Evolutionary conservation across 2,329 filamentous ascomycete genomes (phyloP).

Genomic region (Verticillium nubilum): DNA sequence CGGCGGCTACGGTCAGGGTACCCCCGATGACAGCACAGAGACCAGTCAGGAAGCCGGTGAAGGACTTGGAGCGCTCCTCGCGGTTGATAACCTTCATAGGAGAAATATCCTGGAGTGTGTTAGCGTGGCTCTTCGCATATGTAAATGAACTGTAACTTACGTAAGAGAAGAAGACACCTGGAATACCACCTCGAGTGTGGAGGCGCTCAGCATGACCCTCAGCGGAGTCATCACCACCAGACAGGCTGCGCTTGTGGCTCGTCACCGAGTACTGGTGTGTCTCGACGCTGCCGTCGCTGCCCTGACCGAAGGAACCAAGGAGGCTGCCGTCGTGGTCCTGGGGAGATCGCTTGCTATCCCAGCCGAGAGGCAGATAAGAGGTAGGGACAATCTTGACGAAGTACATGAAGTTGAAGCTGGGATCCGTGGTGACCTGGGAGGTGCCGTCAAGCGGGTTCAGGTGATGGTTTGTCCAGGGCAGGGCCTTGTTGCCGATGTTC

Average conservation of each 20-base stretch:
- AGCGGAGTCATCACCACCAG: conserved; percentile 75
- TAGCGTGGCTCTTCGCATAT: background rate
- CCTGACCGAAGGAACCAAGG: conserved; percentile 63
- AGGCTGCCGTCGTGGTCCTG: conserved; percentile 48
- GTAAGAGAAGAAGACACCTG: conserved; percentile 97
- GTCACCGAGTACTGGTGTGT: conserved; percentile 98
- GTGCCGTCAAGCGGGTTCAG: conserved; percentile 84
- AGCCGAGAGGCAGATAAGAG: conserved; percentile 87
- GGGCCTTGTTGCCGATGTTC: conserved; percentile 47
- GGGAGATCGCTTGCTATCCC: conserved; percentile 56
- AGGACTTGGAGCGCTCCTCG: conserved; percentile 82
- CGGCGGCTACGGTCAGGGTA: conserved; percentile 91
- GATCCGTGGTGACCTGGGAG: conserved; percentile 70
- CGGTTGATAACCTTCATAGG: conserved; percentile 99
- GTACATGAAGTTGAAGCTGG: conserved; percentile 96
- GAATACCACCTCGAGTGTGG: conserved; percentile 87
- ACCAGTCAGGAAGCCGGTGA: conserved; percentile 87
- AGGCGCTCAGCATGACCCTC: conserved; percentile 90
- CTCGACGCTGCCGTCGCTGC: conserved; percentile 75
- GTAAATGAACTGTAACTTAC: conserved; percentile 45
- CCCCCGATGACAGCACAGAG: conserved; percentile 93
- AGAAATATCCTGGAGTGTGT: conserved; percentile 73
- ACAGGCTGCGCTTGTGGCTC: conserved; percentile 84
- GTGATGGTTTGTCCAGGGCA: conserved; percentile 82
- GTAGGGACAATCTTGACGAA: conserved; percentile 98